These are phyloP conservation scores for Pyrenochaeta sp. DNA, from an alignment of 2,329 filamentous ascomycete species.

Conservation along the genomic window DNA sequence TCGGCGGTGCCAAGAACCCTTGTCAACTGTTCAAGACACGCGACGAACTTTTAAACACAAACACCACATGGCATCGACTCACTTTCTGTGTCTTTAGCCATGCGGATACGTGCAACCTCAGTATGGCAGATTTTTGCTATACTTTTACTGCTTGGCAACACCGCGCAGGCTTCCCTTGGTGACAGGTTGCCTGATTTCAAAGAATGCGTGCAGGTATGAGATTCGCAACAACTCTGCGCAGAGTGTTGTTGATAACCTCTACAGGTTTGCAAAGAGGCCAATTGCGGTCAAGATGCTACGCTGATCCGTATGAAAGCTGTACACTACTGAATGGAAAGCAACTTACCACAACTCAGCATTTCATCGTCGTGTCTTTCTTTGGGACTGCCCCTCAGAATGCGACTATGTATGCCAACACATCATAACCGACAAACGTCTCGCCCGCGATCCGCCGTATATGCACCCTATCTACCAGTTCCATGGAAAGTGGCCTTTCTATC, in stretches of 20 bases:
- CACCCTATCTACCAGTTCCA: conserved; percentile 87
- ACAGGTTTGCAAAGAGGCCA: conserved; percentile 81
- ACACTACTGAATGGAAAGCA: neutral
- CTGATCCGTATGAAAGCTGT: conserved; percentile 70
- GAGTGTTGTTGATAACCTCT: conserved; percentile 21
- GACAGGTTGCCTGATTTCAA: conserved; percentile 88
- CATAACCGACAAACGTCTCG: conserved; percentile 76
- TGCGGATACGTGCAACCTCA: conserved; percentile 34
- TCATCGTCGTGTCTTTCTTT: conserved; percentile 85
- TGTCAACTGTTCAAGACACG: conserved; percentile 11
- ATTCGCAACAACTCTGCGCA: neutral
- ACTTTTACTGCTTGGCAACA: conserved; percentile 40
- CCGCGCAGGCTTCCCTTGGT: conserved; percentile 74
- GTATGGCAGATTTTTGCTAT: conserved; percentile 36
- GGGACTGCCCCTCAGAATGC: conserved; percentile 93
- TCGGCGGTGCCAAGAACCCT: conserved; percentile 9
- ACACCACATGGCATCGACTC: conserved; percentile 23
- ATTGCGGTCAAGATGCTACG: conserved; percentile 72
- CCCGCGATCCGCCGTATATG: conserved; percentile 69
- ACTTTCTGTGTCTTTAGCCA: conserved; percentile 14
- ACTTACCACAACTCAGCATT: conserved; percentile 66
- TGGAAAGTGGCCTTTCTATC: conserved; percentile 97
- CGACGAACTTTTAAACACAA: conserved; percentile 13
- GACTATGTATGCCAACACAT: conserved; percentile 98
- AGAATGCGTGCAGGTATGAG: conserved; percentile 80